Evolutionary conservation across 108 stramenopile species (phyloP).

Genomic region (Fragilariopsis cylindrus): DNA sequence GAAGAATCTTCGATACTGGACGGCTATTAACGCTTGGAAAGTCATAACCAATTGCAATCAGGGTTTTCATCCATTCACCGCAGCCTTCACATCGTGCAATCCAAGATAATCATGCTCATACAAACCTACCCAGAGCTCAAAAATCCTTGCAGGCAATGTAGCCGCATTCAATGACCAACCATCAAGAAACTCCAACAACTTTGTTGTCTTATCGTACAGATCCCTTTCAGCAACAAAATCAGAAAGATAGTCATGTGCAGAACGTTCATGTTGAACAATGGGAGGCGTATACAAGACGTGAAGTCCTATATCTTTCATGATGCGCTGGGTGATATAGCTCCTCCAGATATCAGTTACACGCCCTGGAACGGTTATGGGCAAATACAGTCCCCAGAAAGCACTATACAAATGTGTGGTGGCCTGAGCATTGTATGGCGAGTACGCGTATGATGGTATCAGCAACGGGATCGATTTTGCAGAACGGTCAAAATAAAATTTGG

Average conservation of each 20-base stretch:
- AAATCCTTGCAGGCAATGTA: conserved; percentile 20
- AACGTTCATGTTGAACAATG: conserved; percentile 41
- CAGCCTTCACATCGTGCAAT: conserved; percentile 14
- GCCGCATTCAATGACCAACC: conserved; percentile 17
- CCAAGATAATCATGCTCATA: conserved; percentile 49
- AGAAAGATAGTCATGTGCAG: conserved; percentile 49
- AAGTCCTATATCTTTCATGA: conserved; percentile 35
- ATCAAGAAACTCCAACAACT: conserved; percentile 40
- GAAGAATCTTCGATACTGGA: not conserved
- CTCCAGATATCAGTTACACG: conserved; percentile 70
- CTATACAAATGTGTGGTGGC: conserved; percentile 45
- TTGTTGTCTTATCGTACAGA: conserved; percentile 42
- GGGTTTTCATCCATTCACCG: conserved; percentile 45
- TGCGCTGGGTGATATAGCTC: conserved; percentile 46
- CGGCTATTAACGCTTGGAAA: conserved; percentile 9
- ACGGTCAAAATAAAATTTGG: not conserved
- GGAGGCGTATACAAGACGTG: conserved; percentile 45
- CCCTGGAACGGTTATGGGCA: conserved; percentile 58
- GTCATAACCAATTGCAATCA: conserved; percentile 36
- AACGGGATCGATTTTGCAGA: conserved; percentile 5
- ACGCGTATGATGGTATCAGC: conserved; percentile 16
- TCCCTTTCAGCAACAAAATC: conserved; percentile 55
- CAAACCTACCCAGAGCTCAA: conserved; percentile 39
- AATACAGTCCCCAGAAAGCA: conserved; percentile 53
- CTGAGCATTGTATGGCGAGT: conserved; percentile 66